Conservation (phyloP, 73 alveolate genomes). For the Paramecium octaurelia region DNA sequence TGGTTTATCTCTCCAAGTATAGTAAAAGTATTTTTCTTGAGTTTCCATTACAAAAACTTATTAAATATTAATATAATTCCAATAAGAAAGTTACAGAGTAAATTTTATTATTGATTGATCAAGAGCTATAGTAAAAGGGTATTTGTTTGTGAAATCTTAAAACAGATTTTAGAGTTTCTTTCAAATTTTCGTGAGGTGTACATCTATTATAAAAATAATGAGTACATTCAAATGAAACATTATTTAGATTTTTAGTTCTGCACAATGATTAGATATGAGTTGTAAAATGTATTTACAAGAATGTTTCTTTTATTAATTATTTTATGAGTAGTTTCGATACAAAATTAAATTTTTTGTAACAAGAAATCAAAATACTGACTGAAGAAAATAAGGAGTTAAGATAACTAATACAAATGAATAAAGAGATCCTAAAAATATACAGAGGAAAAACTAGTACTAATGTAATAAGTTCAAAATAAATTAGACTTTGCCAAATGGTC, state of each 20-base stretch:
- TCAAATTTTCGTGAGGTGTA: too few relatives aligned
- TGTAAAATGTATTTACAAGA: not conserved
- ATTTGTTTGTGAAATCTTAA: too few relatives aligned
- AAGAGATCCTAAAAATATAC: not conserved
- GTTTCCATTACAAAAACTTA: not conserved
- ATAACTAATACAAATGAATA: not conserved
- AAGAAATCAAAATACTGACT: not conserved
- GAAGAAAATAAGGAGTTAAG: slow-evolving; percentile 26
- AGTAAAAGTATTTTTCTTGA: not conserved
- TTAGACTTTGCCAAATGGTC: not conserved
- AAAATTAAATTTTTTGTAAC: not conserved
- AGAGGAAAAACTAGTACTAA: not conserved
- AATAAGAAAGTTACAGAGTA: too few relatives aligned
- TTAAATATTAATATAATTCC: not conserved
- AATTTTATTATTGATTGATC: too few relatives aligned
- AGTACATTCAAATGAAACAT: not conserved
- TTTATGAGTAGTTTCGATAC: not conserved
- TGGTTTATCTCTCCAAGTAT: slow-evolving; percentile 27
- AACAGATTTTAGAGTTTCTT: too few relatives aligned
- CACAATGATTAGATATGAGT: not conserved
- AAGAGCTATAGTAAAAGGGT: too few relatives aligned
- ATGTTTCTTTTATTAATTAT: not conserved
- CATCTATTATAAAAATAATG: too few relatives aligned
- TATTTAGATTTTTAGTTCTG: not conserved
- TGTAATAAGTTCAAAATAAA: not conserved